Base-by-base conservation (phyloP, 2,329 filamentous ascomycete genomes). In the Penicillium sp. region DNA sequence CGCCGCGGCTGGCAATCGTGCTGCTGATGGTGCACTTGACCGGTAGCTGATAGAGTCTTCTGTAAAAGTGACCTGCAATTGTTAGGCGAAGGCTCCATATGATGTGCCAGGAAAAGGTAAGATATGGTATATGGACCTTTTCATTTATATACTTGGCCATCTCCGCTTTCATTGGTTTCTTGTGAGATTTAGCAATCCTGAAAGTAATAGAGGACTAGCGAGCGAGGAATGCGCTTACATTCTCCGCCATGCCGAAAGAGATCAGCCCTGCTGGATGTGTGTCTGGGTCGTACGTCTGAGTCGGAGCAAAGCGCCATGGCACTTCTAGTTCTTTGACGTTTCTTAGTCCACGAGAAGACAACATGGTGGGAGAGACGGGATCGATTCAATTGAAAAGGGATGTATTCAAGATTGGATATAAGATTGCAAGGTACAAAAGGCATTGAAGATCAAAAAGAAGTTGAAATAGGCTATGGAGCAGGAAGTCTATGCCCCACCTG, bases 11-110 rank as follows among this genome's bases (percentile, higher is more conserved):
- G 74, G 73, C n/a, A 81, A 69, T 16, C 71, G 66, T 13, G 58
- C 60, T 24, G 70, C 72, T 6, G 75, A 74, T 57, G 63, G 69
- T 11, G 74, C 71, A 9, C 71, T 71, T 47, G 72, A 71, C 32
- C 70, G 69, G 60, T 81, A 81, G 47, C 71, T 71, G 48, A 78
- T 67, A 8, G 73, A 71, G 34, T 67, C 55, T 14, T 66, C 43
- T 16, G 67, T 63, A 24, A 76, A 69, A 18, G 57, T 55, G 42
- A 75, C 64, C 66, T 72, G 34, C 14, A 27, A 27, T 27, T 27
- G 24, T 27, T 27, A 27, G 24, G 5, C 1, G 8, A 27, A 27
- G 5, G 6, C 5, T 8, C 8, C 5, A 47, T 40, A 32, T 5
- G 10, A 18, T 18, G 8, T 22, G 42, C 1, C 10, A 16, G 8